These are phyloP conservation scores for Anthracocystis panici-leucophaei DNA, from an alignment of 1,284 basidiomycete genomes.

Conservation along the genomic window DNA sequence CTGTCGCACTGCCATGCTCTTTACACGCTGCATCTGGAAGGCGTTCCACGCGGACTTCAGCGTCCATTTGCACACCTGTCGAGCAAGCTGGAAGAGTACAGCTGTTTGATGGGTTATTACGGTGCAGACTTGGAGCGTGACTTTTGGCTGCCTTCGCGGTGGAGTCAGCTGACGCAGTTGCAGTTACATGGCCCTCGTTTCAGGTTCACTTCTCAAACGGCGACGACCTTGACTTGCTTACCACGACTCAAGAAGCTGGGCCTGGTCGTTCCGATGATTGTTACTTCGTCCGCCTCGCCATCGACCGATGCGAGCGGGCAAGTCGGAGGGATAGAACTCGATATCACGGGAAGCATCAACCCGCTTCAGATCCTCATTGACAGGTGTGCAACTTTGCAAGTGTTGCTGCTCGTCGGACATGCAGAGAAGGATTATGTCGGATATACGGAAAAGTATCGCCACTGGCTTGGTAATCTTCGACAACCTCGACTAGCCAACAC, in stretches of 20 bases:
- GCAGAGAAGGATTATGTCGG: slow-evolving; percentile 37
- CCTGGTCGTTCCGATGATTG: slow-evolving; percentile 33
- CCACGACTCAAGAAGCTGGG: slow-evolving; percentile 20
- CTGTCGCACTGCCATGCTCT: slow-evolving; percentile 11
- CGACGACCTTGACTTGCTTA: slow-evolving; percentile 9
- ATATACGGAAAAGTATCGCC: slow-evolving; percentile 9
- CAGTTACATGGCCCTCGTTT: slow-evolving; percentile 46
- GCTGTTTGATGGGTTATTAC: slow-evolving; percentile 33
- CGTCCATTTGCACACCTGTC: background rate
- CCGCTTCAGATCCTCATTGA: slow-evolving; percentile 35
- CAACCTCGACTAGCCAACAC: background rate
- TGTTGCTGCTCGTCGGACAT: slow-evolving; percentile 37
- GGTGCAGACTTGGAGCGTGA: slow-evolving; percentile 22
- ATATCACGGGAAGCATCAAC: slow-evolving; percentile 20
- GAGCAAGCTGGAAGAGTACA: background rate
- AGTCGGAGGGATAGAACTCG: slow-evolving; percentile 5
- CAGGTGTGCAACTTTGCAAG: slow-evolving; percentile 7
- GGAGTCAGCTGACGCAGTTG: slow-evolving; percentile 18
- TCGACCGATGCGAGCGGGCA: background rate
- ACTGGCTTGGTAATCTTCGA: slow-evolving; percentile 16
- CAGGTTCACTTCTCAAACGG: slow-evolving; percentile 10
- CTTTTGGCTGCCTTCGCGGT: slow-evolving; percentile 30
- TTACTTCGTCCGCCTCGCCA: background rate
- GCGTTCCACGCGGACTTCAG: slow-evolving; percentile 21
- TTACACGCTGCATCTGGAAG: slow-evolving; percentile 25